phyloP scores from a whole-genome alignment of 352 stramenopile genomes.

The Globisporangium barbulae region DNA sequence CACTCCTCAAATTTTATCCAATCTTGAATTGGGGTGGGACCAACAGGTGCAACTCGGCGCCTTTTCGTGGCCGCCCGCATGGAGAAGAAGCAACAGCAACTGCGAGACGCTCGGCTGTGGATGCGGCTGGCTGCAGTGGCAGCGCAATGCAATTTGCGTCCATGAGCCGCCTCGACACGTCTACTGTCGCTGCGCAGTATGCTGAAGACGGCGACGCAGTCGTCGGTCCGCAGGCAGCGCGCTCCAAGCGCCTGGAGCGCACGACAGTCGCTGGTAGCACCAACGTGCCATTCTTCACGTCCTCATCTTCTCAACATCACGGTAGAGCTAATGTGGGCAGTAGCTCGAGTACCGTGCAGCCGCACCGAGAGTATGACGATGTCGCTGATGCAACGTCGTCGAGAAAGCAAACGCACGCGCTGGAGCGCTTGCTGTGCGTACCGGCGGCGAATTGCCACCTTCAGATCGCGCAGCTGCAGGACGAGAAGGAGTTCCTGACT shows the following conservation, averaged over 20 bases:
- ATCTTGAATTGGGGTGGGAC: background rate
- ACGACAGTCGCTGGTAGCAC: constrained; percentile 4
- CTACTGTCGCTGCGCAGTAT: constrained; percentile 27
- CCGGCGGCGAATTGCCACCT: constrained; percentile 28
- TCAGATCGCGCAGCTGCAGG: constrained; percentile 38
- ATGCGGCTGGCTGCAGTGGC: background rate
- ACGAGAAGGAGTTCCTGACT: constrained; percentile 66
- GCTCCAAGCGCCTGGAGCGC: constrained; percentile 21
- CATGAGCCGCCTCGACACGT: constrained; percentile 13
- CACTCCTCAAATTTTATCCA: background rate
- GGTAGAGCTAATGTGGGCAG: background rate
- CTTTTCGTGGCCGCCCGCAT: background rate
- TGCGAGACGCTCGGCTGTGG: background rate
- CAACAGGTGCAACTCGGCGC: background rate
- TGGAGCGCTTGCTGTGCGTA: constrained; percentile 17
- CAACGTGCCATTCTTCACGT: background rate
- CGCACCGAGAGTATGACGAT: background rate
- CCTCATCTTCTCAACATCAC: background rate
- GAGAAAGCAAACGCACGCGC: background rate
- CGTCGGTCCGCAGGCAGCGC: constrained; percentile 17
- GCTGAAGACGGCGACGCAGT: constrained; percentile 16
- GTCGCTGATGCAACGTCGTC: background rate
- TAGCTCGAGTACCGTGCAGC: background rate
- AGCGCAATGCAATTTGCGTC: background rate
- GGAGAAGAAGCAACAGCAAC: background rate